Conservation (phyloP, 129 eudicot species). For the Artemisia argyi region DNA sequence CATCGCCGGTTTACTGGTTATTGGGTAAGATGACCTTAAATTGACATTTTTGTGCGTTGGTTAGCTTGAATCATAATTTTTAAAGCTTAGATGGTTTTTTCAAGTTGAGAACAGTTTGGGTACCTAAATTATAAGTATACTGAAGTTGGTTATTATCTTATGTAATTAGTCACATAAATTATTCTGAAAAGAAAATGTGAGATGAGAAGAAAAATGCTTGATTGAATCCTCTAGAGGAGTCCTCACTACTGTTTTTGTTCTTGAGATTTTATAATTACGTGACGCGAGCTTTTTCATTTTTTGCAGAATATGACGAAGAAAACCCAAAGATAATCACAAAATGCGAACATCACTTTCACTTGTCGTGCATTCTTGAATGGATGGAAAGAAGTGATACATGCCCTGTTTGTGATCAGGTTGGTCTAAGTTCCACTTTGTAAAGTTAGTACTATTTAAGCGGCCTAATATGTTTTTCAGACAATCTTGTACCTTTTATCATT, state of each 20-base stretch:
- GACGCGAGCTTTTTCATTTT: neutral
- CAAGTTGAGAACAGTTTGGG: too few species aligned
- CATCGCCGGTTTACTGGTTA: too few species aligned
- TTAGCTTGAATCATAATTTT: too few species aligned
- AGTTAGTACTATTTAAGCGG: neutral
- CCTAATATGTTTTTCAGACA: neutral
- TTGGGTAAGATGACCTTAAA: too few species aligned
- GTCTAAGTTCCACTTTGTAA: neutral
- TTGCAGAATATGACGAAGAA: slow-evolving; percentile 83
- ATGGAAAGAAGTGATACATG: slow-evolving; percentile 97
- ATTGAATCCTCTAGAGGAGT: neutral
- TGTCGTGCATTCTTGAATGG: slow-evolving; percentile 95
- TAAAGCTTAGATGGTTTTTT: too few species aligned
- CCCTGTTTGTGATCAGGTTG: slow-evolving; percentile 93
- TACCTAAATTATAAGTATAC: too few species aligned
- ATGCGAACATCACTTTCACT: slow-evolving; percentile 95
- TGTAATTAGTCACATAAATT: neutral
- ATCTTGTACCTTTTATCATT: neutral
- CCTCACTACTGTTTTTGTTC: neutral
- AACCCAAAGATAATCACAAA: slow-evolving; percentile 88
- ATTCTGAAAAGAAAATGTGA: neutral
- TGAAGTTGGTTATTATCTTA: neutral
- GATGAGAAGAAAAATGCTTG: neutral
- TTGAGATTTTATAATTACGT: neutral
- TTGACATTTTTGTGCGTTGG: too few species aligned